These are phyloP conservation scores for Sparassis latifolia DNA, from an alignment of 1,284 basidiomycete genomes.

Conservation along the genomic window DNA sequence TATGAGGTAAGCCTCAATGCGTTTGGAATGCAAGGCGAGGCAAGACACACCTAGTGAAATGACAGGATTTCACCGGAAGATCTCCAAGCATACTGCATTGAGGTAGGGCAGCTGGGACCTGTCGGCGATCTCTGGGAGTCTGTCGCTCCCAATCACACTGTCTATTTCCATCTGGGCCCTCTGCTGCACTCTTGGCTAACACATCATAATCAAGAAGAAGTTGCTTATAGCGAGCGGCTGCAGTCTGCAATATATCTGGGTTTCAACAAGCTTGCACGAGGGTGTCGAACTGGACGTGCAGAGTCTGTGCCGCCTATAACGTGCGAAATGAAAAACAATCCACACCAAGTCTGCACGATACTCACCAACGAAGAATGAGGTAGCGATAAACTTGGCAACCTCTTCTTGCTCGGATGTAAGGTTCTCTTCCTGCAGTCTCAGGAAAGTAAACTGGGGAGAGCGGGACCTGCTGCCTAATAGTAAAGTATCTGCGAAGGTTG, in stretches of 20 bases:
- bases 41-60: slow-evolving; percentile 18
- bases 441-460: slow-evolving; percentile 21
- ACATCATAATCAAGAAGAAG: slow-evolving; percentile 27
- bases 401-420: slow-evolving; percentile 18
- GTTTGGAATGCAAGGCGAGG: not conserved
- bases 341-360: not conserved
- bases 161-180: slow-evolving; percentile 28
- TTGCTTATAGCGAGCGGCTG: slow-evolving; percentile 22
- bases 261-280: no score
- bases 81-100: slow-evolving; percentile 25
- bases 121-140: slow-evolving; percentile 26
- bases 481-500: not conserved
- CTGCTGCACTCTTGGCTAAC: slow-evolving; percentile 26
- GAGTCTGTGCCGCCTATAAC: not conserved
- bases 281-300: not conserved
- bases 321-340: not conserved
- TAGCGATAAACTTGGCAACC: slow-evolving; percentile 23
- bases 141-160: slow-evolving; percentile 21
- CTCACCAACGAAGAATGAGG: slow-evolving; percentile 23
- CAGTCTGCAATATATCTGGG: slow-evolving; percentile 5
- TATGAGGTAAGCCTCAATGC: slow-evolving; percentile 18
- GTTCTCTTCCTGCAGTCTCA: slow-evolving; percentile 14
- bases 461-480: slow-evolving; percentile 20
- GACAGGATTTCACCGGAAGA: slow-evolving; percentile 25
- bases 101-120: slow-evolving; percentile 25